Percentiles rank a stretch among this genome's conserved stretches.
Evolutionary conservation across 208 protist species (phyloP).

Genomic region (Trypanosoma platydactyli): DNA sequence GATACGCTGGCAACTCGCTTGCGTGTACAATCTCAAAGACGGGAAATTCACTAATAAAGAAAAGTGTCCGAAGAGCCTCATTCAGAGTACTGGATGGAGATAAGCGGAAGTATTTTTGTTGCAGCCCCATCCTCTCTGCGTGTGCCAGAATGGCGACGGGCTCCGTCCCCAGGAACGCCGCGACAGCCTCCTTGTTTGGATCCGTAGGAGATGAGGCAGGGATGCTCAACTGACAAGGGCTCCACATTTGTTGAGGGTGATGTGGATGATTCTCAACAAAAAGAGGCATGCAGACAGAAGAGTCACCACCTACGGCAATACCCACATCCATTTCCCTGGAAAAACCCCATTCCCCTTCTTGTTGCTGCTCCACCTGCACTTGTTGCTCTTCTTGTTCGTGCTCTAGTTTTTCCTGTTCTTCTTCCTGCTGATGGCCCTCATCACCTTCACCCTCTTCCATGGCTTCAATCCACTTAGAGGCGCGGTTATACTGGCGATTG

Average conservation of each 20-base stretch:
- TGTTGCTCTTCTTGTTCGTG: slow-evolving; percentile 7
- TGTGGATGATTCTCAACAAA: slow-evolving; percentile 4
- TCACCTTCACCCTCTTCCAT: slow-evolving; percentile 3
- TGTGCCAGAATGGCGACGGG: slow-evolving; percentile 51
- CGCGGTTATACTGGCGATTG: slow-evolving; percentile 75
- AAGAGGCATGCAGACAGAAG: background rate
- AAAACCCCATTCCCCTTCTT: background rate
- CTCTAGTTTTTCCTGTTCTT: background rate
- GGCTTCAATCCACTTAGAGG: slow-evolving; percentile 46
- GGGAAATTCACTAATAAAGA: slow-evolving; percentile 89
- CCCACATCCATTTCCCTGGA: background rate
- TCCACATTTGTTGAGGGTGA: slow-evolving; percentile 13
- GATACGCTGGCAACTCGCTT: slow-evolving; percentile 33
- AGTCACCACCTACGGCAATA: background rate
- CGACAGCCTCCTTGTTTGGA: slow-evolving; percentile 16
- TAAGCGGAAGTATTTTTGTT: slow-evolving; percentile 66
- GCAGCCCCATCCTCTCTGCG: slow-evolving; percentile 68
- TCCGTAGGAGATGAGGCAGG: slow-evolving; percentile 30
- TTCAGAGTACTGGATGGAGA: slow-evolving; percentile 59
- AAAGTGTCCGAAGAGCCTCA: slow-evolving; percentile 72
- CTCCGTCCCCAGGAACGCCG: slow-evolving; percentile 41
- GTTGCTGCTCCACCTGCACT: background rate
- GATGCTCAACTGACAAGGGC: slow-evolving; percentile 16
- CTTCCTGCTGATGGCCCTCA: background rate
- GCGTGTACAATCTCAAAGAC: slow-evolving; percentile 70